These are phyloP conservation scores for Cicer judaicum DNA, from an alignment of 306 rosid species.

Conservation along the genomic window DNA sequence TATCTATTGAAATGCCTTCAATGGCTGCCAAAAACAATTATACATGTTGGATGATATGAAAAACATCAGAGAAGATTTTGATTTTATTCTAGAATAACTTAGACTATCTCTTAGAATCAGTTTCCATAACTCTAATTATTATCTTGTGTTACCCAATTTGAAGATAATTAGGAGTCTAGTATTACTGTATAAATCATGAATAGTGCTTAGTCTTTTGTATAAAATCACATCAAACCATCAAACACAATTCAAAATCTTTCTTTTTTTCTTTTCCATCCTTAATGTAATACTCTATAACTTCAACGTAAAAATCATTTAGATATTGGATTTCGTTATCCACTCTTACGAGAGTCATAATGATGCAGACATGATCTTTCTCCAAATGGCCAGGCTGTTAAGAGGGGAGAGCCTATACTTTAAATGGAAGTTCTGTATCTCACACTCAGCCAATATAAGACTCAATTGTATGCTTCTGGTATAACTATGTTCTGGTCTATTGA, in stretches of 20 bases:
- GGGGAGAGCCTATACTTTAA: slow-evolving; percentile 21
- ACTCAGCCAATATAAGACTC: slow-evolving; percentile 24
- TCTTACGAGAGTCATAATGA: slow-evolving; percentile 31
- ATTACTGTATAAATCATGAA: background rate
- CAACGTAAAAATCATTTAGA: slow-evolving; percentile 39
- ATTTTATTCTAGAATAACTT: background rate
- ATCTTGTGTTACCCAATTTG: background rate
- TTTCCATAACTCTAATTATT: background rate
- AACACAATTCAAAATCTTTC: background rate
- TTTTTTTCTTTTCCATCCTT: background rate
- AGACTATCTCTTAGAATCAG: background rate
- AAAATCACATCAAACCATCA: background rate
- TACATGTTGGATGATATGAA: slow-evolving; percentile 23
- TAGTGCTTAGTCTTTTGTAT: background rate
- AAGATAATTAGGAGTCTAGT: background rate
- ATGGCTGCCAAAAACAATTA: slow-evolving; percentile 62
- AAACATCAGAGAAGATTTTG: background rate
- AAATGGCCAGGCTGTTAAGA: slow-evolving; percentile 24
- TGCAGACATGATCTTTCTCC: slow-evolving; percentile 31
- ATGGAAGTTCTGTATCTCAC: slow-evolving; percentile 24
- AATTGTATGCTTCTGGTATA: slow-evolving; percentile 12
- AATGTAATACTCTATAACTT: slow-evolving; percentile 17
- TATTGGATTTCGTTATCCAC: slow-evolving; percentile 15
- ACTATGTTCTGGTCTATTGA: slow-evolving; percentile 13
- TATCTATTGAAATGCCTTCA: slow-evolving; percentile 72